A percentile compares a stretch with the other conserved stretches of the same genome.
Conservation (phyloP, 805 yeast species). For the Debaryomyces hansenii region DNA sequence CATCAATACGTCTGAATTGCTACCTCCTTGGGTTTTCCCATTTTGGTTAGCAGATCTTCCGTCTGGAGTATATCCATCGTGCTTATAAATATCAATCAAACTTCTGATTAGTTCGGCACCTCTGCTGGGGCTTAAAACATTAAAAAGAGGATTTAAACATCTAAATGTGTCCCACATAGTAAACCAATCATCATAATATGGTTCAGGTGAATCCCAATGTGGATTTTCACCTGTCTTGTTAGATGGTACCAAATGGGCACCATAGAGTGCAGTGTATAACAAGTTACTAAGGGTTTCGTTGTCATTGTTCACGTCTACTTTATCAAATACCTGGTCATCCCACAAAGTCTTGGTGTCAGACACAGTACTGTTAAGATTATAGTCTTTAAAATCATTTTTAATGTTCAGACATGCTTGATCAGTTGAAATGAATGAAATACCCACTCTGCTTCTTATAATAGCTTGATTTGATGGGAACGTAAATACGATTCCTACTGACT, state of each 20-base stretch:
- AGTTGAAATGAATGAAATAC: constrained; percentile 27
- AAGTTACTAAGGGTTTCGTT: constrained; percentile 10
- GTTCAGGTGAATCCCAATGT: constrained; percentile 20
- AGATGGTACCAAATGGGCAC: constrained; percentile 29
- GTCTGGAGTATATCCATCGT: constrained; percentile 38
- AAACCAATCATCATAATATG: constrained; percentile 37
- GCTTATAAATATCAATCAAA: constrained; percentile 26
- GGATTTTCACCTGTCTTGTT: constrained; percentile 33
- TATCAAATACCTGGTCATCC: constrained; percentile 23
- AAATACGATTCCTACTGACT: constrained; percentile 23
- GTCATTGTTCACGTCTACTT: constrained; percentile 14
- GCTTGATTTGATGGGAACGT: constrained; percentile 11
- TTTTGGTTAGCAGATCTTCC: constrained; percentile 36
- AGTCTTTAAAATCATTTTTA: constrained; percentile 14
- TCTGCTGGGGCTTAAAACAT: constrained; percentile 24
- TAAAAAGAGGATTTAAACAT: constrained; percentile 29
- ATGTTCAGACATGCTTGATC: constrained; percentile 28
- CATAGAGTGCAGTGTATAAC: constrained; percentile 27
- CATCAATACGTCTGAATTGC: constrained; percentile 34
- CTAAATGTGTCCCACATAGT: constrained; percentile 42
- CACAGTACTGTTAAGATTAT: constrained; percentile 11
- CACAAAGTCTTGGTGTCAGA: constrained; percentile 16
- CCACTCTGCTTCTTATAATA: constrained; percentile 18
- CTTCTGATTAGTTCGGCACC: constrained; percentile 27
- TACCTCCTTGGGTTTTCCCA: constrained; percentile 39